phyloP scores from a whole-genome alignment of 257 asterid species.

The Nicotiana undulata region DNA sequence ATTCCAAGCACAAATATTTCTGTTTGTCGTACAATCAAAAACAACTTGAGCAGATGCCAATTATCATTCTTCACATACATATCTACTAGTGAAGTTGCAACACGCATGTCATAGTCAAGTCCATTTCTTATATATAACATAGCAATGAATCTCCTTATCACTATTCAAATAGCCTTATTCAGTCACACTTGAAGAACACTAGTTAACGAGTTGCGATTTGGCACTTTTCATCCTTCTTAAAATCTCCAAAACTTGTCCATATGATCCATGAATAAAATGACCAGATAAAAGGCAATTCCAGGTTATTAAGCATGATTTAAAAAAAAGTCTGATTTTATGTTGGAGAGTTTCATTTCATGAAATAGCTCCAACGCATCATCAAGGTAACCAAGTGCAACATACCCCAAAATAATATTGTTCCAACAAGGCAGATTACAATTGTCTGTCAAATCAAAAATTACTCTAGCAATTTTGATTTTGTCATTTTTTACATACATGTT shows the following conservation, averaged over 20 bases:
- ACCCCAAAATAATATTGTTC: slow-evolving; percentile 50
- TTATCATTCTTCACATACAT: slow-evolving; percentile 49
- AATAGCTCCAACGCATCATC: too few species aligned
- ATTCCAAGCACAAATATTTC: slow-evolving; percentile 49
- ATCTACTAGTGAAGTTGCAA: slow-evolving; percentile 44
- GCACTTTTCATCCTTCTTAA: slow-evolving; percentile 38
- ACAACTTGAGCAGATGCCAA: slow-evolving; percentile 32
- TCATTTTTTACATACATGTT: slow-evolving; percentile 42
- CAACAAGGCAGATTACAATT: slow-evolving; percentile 45
- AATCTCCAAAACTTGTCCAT: slow-evolving; percentile 26
- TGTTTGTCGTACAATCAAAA: slow-evolving; percentile 30
- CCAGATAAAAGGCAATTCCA: too few species aligned
- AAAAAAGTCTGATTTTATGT: too few species aligned
- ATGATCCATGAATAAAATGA: slow-evolving; percentile 28
- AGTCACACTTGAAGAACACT: slow-evolving; percentile 46
- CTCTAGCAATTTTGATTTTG: slow-evolving; percentile 27
- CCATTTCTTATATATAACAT: slow-evolving; percentile 36
- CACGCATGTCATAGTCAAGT: slow-evolving; percentile 29
- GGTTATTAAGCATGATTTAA: too few species aligned
- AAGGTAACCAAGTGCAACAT: slow-evolving; percentile 29
- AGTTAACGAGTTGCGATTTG: slow-evolving; percentile 39
- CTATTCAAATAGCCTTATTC: slow-evolving; percentile 24
- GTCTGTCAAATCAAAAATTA: slow-evolving; percentile 36
- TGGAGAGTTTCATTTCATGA: too few species aligned
- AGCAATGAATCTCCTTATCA: slow-evolving; percentile 44